A percentile compares a stretch with the other conserved stretches of the same genome.
These are phyloP conservation scores for Aureobasidium vineae DNA, from an alignment of 2,329 filamentous ascomycete genomes.

Conservation along the genomic window DNA sequence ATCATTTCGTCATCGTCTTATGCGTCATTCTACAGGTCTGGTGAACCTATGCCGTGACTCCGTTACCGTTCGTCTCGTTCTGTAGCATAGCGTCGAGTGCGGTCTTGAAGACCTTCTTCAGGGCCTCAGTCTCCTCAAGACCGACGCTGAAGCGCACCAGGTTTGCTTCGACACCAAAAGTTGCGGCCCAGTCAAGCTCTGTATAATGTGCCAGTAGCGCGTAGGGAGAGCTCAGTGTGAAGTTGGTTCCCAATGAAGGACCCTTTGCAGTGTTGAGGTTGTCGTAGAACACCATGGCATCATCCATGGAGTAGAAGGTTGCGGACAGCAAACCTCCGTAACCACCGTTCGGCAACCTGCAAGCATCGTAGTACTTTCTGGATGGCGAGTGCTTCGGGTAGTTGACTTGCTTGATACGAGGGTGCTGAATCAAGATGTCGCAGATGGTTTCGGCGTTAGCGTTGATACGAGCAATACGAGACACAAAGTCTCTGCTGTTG, in stretches of 20 bases:
- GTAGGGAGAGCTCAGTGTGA: conserved; percentile 87
- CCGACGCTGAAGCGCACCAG: conserved; percentile 87
- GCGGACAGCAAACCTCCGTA: conserved; percentile 89
- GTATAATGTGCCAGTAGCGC: conserved; percentile 87
- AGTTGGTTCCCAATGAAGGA: conserved; percentile 93
- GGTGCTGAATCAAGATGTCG: conserved; percentile 56
- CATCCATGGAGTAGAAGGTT: conserved; percentile 67
- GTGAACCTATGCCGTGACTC: neutral
- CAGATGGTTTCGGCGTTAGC: conserved; percentile 80
- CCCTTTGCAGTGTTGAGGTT: conserved; percentile 85
- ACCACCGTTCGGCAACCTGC: conserved; percentile 69
- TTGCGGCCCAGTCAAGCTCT: conserved; percentile 85
- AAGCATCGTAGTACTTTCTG: conserved; percentile 72
- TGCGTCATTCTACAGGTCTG: neutral
- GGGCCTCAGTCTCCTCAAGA: conserved; percentile 69
- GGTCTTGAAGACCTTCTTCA: conserved; percentile 62
- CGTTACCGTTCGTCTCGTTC: neutral
- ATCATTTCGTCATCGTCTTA: neutral
- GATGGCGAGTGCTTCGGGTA: conserved; percentile 81
- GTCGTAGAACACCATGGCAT: conserved; percentile 83
- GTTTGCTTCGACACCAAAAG: conserved; percentile 76
- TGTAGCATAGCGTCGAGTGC: conserved; percentile 63
- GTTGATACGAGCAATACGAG: conserved; percentile 81
- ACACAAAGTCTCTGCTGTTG: conserved; percentile 89
- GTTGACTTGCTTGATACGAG: conserved; percentile 70